Percentiles rank a stretch among this genome's conserved stretches.
phyloP scores from a whole-genome alignment of 2,329 filamentous ascomycete genomes.

The Malbranchea cinnamomea region DNA sequence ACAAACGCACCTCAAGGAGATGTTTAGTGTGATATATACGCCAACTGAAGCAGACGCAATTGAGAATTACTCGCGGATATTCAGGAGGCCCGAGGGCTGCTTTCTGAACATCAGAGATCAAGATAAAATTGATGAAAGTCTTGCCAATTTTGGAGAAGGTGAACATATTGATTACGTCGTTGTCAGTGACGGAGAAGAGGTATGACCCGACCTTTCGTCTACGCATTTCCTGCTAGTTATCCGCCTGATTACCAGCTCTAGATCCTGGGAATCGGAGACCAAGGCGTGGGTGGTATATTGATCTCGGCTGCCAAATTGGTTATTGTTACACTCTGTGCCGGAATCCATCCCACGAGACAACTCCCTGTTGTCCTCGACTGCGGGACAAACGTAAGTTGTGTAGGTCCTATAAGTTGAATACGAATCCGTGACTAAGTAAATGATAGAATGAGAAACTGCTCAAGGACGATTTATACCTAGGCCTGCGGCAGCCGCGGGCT shows the following conservation, averaged over 20 bases:
- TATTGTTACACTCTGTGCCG: slow-evolving; percentile 73
- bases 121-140: slow-evolving; percentile 48
- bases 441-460: slow-evolving; percentile 54
- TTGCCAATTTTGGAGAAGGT: slow-evolving; percentile 51
- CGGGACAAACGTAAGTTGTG: slow-evolving; percentile 49
- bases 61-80: slow-evolving; percentile 64
- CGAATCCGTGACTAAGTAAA: not conserved
- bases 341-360: slow-evolving; percentile 64
- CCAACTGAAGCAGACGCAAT: slow-evolving; percentile 85
- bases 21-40: slow-evolving; percentile 84
- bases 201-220: slow-evolving; percentile 9
- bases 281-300: slow-evolving; percentile 70
- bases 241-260: slow-evolving; percentile 21
- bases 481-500: slow-evolving; percentile 50
- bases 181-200: slow-evolving; percentile 53
- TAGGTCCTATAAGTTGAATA: not conserved
- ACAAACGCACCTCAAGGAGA: slow-evolving; percentile 64
- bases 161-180: slow-evolving; percentile 83
- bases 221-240: not conserved
- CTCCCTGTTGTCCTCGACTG: slow-evolving; percentile 74
- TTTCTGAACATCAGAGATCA: slow-evolving; percentile 61
- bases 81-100: slow-evolving; percentile 64
- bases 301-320: slow-evolving; percentile 75
- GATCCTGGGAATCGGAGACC: slow-evolving; percentile 80
- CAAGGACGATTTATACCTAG: slow-evolving; percentile 65